Evolutionary conservation across 2,329 filamentous ascomycete genomes (phyloP), one percentile per base, ranked within the genome.

Genomic region (Fusarium illudens): DNA sequence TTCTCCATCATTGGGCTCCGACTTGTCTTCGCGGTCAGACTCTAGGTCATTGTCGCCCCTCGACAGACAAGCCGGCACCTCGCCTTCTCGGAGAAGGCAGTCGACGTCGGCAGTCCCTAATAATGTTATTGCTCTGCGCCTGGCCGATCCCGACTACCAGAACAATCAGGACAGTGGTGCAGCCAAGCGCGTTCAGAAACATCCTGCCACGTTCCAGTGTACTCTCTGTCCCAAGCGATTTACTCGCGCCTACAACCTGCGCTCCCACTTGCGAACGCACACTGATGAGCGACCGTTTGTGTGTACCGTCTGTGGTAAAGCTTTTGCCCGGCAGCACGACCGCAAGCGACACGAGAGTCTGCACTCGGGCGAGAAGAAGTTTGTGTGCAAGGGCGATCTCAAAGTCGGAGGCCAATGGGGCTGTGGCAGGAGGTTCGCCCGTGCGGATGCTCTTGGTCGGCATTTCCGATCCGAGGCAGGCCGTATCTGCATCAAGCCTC

Each of bases 331-430:
- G 25, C 96, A 99, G 76, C 96, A 99, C 76, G 96, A 99, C 77
- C 91, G 96, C 46, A 99, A 99, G 80, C 91, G 96, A 36, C 96
- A 99, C 79, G 96, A 99, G 81, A 94, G 95, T 36, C 83, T 99
- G 39, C 96, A 99, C 76, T 96, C 93, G 0, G 96, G 96, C 39
- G 96, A 99, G 82, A 99, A 98, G 87, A 98, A 97, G 76, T 99
- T 98, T 77, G 92, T 98, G 8, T 99, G 96, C 81, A 94, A 93
- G 71, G 96, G 96, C 55, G 92, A 94, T 61, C 88, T 99, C 51
- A 94, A 95, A 71, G 89, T 89, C 2, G 90, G 90, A 48, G 90
- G 90, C 6, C 89, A 92, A 69, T 99, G 96, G 96, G 96, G 96
- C 19, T 99, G 96, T 72, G 93, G 93, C 4, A 88, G 96, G 64